Base-by-base conservation (phyloP, 176 grass and related monocot species). In the Elaeis guineensis region DNA sequence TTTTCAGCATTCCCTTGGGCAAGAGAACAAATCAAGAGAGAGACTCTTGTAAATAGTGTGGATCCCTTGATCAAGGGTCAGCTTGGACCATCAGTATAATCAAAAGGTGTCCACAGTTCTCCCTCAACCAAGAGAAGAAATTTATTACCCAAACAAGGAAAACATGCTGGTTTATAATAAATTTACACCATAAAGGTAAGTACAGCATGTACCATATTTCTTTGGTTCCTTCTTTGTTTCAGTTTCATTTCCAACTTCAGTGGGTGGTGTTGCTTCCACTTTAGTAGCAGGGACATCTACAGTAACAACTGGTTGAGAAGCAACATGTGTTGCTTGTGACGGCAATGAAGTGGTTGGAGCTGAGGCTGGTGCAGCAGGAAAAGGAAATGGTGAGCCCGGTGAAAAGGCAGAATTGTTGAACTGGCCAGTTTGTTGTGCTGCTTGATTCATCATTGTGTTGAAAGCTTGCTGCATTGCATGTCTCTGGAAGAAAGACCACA, bases 401-500 rank as follows among this genome's bases (percentile, higher is more conserved):
- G 78, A 64, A 76, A 89, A 98, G 35, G 74, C 25, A 49, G 64
- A 35, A 69, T 78, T 93, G 73, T 72, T 74, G 63, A 64, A 84
- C 50, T 72, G 69, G 19, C 51, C 51, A 52, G 56, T 64, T 53
- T 65, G 61, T 72, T 75, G 68, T 63, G 82, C 77, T 72, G 88
- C 49, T 52, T 92, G 88, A 64, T 74, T 73, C 94, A 98, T 98
- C 94, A 98, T 93, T 56, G 88, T 83, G 52, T 89, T 98, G 51
- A 98, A 79, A 73, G 85, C 88, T 85, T 98, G 94, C 50, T 98
- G 67, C 67, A 98, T 69, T 57, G 89, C 89, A 54, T 85, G 80
- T 74, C 26, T 83, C 89, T 95, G 75, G 59, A 72, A 65, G 9
- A 82, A 44, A 14, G 11, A 44, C 35, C 35, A 44, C 8, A 44